Conservation (phyloP, 352 stramenopile species). For the Globisporangium megalacanthum region DNA sequence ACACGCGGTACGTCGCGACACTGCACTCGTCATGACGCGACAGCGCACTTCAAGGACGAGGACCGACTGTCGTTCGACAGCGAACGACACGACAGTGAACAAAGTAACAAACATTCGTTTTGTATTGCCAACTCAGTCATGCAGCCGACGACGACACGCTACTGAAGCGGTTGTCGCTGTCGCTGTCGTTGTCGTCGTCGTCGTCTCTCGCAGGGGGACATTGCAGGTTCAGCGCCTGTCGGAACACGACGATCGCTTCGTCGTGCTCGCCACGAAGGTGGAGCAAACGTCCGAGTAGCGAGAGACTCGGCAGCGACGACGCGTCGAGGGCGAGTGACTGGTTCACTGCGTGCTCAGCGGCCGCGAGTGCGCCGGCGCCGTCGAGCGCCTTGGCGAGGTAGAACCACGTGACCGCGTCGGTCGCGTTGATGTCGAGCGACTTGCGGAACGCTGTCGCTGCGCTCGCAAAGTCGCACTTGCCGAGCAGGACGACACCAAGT, state of each 20-base stretch:
- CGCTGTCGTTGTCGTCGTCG: background rate
- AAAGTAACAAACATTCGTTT: background rate
- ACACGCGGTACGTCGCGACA: slow-evolving; percentile 28
- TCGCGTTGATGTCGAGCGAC: slow-evolving; percentile 28
- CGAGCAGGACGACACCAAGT: slow-evolving; percentile 39
- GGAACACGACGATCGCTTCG: slow-evolving; percentile 63
- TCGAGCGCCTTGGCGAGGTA: slow-evolving; percentile 64
- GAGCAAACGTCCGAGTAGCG: slow-evolving; percentile 55
- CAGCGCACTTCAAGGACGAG: too few species aligned
- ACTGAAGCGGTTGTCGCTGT: background rate
- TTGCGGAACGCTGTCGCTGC: slow-evolving; percentile 38
- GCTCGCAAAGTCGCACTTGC: slow-evolving; percentile 33
- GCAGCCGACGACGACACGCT: background rate
- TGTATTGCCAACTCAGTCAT: background rate
- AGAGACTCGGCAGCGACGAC: slow-evolving; percentile 45
- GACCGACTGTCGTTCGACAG: too few species aligned
- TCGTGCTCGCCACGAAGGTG: slow-evolving; percentile 61
- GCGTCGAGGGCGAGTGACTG: slow-evolving; percentile 39
- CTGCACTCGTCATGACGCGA: background rate
- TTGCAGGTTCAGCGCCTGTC: slow-evolving; percentile 49
- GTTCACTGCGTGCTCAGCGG: slow-evolving; percentile 45
- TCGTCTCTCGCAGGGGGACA: slow-evolving; percentile 15
- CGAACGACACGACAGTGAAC: too few species aligned
- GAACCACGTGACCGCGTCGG: slow-evolving; percentile 40
- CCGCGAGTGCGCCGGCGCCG: slow-evolving; percentile 25